Evolutionary conservation across 306 rosid species (phyloP).

Genomic region (Trifolium dubium): DNA sequence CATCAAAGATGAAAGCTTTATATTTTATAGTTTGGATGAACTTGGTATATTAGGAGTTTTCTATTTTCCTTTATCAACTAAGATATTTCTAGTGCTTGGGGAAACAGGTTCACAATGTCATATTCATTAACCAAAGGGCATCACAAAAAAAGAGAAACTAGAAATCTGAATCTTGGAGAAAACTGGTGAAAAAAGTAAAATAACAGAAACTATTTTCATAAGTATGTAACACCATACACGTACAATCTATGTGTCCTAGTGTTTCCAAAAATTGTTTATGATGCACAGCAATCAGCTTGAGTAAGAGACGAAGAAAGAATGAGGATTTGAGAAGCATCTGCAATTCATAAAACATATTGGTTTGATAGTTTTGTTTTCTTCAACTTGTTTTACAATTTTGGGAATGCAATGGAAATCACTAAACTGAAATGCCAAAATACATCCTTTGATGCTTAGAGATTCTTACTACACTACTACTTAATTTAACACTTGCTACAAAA

Average conservation of each 20-base stretch:
- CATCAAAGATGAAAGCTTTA: not conserved
- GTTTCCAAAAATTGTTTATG: not conserved
- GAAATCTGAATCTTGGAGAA: not conserved
- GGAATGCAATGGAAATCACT: constrained; percentile 2
- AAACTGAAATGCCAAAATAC: not conserved
- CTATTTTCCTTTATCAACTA: not conserved
- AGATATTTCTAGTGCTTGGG: not conserved
- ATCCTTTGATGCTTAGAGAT: constrained; percentile 6
- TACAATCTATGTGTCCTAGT: not conserved
- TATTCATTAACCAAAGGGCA: not conserved
- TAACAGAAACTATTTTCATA: not conserved
- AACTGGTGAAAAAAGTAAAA: not conserved
- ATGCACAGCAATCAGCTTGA: not conserved
- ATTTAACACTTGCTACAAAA: constrained; percentile 1
- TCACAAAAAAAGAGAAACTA: not conserved
- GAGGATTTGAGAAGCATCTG: constrained; percentile 17
- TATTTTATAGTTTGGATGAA: not conserved
- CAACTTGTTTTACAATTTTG: not conserved
- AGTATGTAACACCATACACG: not conserved
- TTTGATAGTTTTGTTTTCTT: not conserved
- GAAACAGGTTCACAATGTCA: not conserved
- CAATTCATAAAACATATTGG: too few species aligned
- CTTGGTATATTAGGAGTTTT: not conserved
- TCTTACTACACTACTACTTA: not conserved
- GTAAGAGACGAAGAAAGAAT: not conserved